Evolutionary conservation across 2,329 filamentous ascomycete genomes (phyloP), one percentile per base, ranked within the genome.

Genomic region (Lachnellula occidentalis): DNA sequence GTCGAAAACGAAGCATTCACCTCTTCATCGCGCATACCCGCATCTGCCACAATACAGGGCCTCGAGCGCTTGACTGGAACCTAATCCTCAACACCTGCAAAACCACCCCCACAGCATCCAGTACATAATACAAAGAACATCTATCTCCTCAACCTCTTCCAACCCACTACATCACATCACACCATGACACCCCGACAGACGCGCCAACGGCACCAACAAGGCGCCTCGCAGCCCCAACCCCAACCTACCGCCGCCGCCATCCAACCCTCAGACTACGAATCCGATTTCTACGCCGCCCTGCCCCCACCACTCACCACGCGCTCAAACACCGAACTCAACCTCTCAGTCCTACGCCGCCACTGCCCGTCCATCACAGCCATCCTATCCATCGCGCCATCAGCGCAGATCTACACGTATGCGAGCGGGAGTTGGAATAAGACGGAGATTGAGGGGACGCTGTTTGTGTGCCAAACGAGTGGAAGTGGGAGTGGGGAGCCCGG

Each of bases 321-420:
- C 61, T 86, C 86, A 59, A 94, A 92, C 71, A 88, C 87, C 53
- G 87, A 95, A 62, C 85, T 97, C 67, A 97, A 97, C 75, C 79
- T 95, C 61, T 78, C 83, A 48, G 92, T 96, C 39, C 79, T 97
- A 36, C 85, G 81, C 56, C 88, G 90, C 62, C 89, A 96, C 73
- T 82, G 90, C 55, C 88, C 90, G 34, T 79, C 82, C 55, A 83
- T 96, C 60, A 76, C 77, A 55, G 75, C 78, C 50, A 90, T 96
- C 67, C 77, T 90, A 60, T 86, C 87, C 59, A 87, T 94, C 62
- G 90, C 90, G 5, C 86, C 88, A 34, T 95, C 92, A 66, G 88
- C 88, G 24, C 89, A 94, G 36, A 80, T 96, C 61, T 97, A 96
- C 76, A 81, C 80, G 47, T 94, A 95, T 74, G 82, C 77, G 4